Evolutionary conservation across 805 yeast genomes (phyloP).

Genomic region (Ogataea glucozyma): DNA sequence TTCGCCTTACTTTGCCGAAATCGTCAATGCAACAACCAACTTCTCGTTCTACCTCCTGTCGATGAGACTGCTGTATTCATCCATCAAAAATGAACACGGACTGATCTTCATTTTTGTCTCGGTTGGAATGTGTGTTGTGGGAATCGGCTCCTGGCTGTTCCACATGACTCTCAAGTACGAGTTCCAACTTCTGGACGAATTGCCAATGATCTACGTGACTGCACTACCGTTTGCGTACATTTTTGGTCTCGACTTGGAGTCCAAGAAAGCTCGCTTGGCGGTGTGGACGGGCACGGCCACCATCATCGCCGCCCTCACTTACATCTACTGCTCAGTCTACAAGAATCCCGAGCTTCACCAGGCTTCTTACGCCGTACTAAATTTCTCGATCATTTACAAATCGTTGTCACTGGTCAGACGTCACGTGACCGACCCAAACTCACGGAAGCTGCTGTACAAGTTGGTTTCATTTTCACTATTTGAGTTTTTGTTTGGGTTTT

Average conservation of each 20-base stretch:
- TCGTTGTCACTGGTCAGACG: constrained; percentile 51
- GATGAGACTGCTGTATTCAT: constrained; percentile 45
- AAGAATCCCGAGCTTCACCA: constrained; percentile 87
- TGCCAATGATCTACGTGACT: constrained; percentile 96
- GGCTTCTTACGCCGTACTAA: constrained; percentile 73
- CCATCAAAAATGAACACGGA: constrained; percentile 62
- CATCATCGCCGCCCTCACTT: constrained; percentile 26
- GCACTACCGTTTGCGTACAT: constrained; percentile 70
- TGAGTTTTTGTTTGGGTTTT: constrained; percentile 68
- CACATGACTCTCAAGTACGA: constrained; percentile 91
- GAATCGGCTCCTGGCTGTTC: constrained; percentile 90
- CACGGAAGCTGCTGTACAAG: constrained; percentile 49
- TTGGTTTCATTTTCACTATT: constrained; percentile 61
- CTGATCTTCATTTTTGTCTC: constrained; percentile 66
- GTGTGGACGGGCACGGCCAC: constrained; percentile 21
- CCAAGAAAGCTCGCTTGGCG: constrained; percentile 2
- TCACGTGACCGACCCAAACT: constrained; percentile 52
- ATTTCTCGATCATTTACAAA: constrained; percentile 61
- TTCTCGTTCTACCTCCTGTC: constrained; percentile 45
- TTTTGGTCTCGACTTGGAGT: constrained; percentile 24
- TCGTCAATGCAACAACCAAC: constrained; percentile 85
- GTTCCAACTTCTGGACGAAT: constrained; percentile 85
- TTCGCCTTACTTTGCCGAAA: constrained; percentile 80
- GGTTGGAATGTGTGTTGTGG: constrained; percentile 80
- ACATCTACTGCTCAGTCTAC: constrained; percentile 50